These are phyloP conservation scores for Neofusicoccum kwambonambiense DNA, from an alignment of 2,329 filamentous ascomycete species.

Conservation along the genomic window DNA sequence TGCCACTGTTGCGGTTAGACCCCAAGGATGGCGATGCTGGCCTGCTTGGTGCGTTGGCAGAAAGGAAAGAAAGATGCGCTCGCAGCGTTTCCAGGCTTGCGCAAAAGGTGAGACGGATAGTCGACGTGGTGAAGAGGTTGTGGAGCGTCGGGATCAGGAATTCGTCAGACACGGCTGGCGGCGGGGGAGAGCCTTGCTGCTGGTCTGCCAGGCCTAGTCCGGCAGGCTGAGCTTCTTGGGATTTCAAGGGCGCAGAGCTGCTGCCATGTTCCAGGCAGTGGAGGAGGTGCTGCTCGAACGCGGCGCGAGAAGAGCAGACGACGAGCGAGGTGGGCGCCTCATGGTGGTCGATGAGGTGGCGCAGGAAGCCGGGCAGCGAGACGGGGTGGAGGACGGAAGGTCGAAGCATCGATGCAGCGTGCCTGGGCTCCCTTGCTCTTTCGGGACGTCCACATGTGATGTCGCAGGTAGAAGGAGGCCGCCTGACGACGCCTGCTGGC, in stretches of 20 bases:
- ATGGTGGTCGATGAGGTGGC: conserved; percentile 59
- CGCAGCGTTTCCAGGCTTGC: conserved; percentile 75
- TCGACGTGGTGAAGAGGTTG: conserved; percentile 65
- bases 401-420: neutral
- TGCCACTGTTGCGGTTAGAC: conserved; percentile 16
- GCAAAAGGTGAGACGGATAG: conserved; percentile 69
- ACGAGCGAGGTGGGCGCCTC: conserved; percentile 64
- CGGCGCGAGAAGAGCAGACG: conserved; percentile 64
- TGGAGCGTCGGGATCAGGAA: conserved; percentile 66
- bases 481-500: conserved; percentile 1
- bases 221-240: conserved; percentile 31
- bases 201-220: neutral
- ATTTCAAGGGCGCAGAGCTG: conserved; percentile 36
- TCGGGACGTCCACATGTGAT: conserved; percentile 7
- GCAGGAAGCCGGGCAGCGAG: conserved; percentile 55
- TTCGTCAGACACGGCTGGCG: conserved; percentile 22
- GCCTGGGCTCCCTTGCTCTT: neutral
- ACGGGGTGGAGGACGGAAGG: conserved; percentile 31
- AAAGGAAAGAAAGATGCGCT: conserved; percentile 63
- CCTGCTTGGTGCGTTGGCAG: neutral
- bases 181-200: neutral
- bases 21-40: neutral
- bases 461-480: conserved; percentile 9
- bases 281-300: conserved; percentile 62
- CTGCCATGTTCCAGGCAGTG: conserved; percentile 21